phyloP scores from a whole-genome alignment of 441 rosid species.

The Erodium chrysanthum region DNA sequence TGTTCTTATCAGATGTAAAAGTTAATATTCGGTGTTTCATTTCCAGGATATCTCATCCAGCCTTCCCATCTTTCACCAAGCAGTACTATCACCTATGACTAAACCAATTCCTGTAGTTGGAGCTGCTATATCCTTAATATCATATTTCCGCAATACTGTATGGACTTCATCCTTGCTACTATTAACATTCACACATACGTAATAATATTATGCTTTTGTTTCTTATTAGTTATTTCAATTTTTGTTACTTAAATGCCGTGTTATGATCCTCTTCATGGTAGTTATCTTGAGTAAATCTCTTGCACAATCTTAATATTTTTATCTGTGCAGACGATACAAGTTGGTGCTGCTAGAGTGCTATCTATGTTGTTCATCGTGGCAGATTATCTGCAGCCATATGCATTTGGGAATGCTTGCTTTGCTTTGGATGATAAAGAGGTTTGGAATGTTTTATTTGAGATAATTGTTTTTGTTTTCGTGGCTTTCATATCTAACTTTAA shows the following conservation, averaged over 20 bases:
- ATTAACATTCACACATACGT: constrained; percentile 1
- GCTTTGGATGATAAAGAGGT: constrained; percentile 72
- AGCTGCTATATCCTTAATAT: constrained; percentile 66
- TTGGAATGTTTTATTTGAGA: constrained; percentile 21
- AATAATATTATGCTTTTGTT: constrained; percentile 8
- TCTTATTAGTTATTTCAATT: not conserved
- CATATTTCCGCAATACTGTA: constrained; percentile 62
- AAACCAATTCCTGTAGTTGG: constrained; percentile 68
- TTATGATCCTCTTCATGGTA: not conserved
- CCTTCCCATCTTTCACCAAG: constrained; percentile 64
- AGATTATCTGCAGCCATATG: constrained; percentile 44
- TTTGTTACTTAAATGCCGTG: not conserved
- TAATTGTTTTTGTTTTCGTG: constrained; percentile 10
- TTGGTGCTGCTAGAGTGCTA: constrained; percentile 57
- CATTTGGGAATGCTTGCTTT: constrained; percentile 46
- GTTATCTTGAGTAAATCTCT: not conserved
- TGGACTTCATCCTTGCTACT: constrained; percentile 22
- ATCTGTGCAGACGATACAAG: constrained; percentile 62
- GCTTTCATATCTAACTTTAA: constrained; percentile 12
- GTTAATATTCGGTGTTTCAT: constrained; percentile 19
- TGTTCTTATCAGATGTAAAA: not conserved
- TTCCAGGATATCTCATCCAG: constrained; percentile 53
- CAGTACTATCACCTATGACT: constrained; percentile 57
- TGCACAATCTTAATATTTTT: no score
- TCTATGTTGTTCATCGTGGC: constrained; percentile 48